Conservation (phyloP, 176 grass and related monocot genomes). For the Bolboschoenus planiculmis region DNA sequence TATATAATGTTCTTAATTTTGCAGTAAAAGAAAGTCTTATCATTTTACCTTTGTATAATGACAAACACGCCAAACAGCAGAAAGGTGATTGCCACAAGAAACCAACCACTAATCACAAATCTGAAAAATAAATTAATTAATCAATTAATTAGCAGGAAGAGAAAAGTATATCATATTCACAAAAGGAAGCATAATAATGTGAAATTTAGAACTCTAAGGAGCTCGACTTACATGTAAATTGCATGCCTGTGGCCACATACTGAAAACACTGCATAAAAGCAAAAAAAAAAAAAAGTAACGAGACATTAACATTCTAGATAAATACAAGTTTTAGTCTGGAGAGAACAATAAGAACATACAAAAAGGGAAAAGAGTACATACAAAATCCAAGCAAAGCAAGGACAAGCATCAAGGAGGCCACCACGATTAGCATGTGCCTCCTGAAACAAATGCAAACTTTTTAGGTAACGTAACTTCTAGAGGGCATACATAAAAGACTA, state of each 20-base stretch:
- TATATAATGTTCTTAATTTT: neutral
- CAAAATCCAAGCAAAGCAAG: conserved; percentile 74
- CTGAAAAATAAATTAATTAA: conserved; percentile 33
- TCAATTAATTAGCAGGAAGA: conserved; percentile 26
- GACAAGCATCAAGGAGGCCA: conserved; percentile 63
- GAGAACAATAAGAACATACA: neutral
- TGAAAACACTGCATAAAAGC: conserved; percentile 47
- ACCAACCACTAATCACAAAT: conserved; percentile 66
- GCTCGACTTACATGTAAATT: conserved; percentile 63
- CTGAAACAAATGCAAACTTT: conserved; percentile 23
- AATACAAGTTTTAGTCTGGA: neutral
- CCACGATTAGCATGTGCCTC: conserved; percentile 47
- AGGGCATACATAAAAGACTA: neutral
- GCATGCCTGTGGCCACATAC: conserved; percentile 47
- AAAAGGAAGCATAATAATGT: neutral
- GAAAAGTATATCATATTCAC: conserved; percentile 26
- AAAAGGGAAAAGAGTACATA: conserved; percentile 35
- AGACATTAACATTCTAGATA: neutral
- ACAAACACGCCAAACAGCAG: conserved; percentile 66
- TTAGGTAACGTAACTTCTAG: neutral
- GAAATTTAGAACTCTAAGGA: neutral
- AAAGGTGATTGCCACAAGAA: conserved; percentile 59
- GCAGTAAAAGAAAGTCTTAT: neutral
- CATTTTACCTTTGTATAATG: conserved; percentile 61
- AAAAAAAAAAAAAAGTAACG: neutral